Percentiles rank a stretch among this genome's conserved stretches.
These are phyloP conservation scores for Hamamelis virginiana DNA, from an alignment of 164 flowering plant species.

Conservation along the genomic window DNA sequence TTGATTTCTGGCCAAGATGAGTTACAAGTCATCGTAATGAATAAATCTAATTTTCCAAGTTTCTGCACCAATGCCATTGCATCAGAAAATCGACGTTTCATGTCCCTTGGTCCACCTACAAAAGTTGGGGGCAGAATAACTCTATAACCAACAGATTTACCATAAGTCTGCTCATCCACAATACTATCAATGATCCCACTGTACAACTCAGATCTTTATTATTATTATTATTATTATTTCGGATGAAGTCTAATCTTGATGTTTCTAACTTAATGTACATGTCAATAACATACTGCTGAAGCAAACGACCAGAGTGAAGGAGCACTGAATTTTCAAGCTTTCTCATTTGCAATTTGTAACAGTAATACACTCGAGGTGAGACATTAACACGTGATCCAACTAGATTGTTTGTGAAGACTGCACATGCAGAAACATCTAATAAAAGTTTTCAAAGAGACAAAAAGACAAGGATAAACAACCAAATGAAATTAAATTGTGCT, in stretches of 20 bases:
- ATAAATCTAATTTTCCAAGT: not conserved
- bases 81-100: slow-evolving; percentile 4
- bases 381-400: no score
- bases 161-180: not conserved
- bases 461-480: no score
- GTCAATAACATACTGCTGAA: not conserved
- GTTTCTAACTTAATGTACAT: not conserved
- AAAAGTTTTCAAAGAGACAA: no score
- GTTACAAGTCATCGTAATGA: slow-evolving; percentile 8
- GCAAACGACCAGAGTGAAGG: not conserved
- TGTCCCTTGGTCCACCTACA: slow-evolving; percentile 14
- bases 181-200: not conserved
- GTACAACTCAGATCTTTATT: not conserved
- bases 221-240: not conserved
- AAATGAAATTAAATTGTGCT: no score
- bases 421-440: no score
- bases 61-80: slow-evolving; percentile 1
- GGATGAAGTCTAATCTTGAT: not conserved
- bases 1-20: slow-evolving; percentile 10
- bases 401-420: no score
- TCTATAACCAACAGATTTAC: not conserved
- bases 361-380: not conserved
- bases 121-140: slow-evolving; percentile 14
- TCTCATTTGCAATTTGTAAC: not conserved
- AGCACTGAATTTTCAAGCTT: not conserved